phyloP scores from a whole-genome alignment of 1,284 basidiomycete genomes.

The Austroboletus niveus region DNA sequence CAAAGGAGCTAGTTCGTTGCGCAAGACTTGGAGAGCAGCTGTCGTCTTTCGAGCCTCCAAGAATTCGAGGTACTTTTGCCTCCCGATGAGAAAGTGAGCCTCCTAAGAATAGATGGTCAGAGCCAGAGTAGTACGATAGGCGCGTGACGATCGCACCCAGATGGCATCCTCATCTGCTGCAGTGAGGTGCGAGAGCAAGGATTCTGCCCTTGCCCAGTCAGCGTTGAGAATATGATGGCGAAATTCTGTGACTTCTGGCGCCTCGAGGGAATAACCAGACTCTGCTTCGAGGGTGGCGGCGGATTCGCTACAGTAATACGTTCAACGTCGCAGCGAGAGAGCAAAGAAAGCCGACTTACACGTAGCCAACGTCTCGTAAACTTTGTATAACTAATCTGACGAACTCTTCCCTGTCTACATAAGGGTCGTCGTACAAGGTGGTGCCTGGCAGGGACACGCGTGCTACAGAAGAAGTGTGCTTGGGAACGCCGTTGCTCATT shows the following conservation, averaged over 20 bases:
- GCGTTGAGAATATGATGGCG: slow-evolving; percentile 81
- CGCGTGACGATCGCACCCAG: slow-evolving; percentile 47
- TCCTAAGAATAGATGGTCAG: slow-evolving; percentile 48
- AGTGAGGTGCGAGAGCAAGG: slow-evolving; percentile 66
- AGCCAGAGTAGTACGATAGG: slow-evolving; percentile 10
- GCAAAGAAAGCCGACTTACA: slow-evolving; percentile 53
- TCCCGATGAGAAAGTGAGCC: slow-evolving; percentile 83
- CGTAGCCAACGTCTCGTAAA: slow-evolving; percentile 89
- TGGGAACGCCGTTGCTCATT: slow-evolving; percentile 45
- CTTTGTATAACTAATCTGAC: slow-evolving; percentile 90
- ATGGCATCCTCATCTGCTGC: slow-evolving; percentile 63
- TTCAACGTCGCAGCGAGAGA: slow-evolving; percentile 15
- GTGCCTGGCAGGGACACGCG: slow-evolving; percentile 68
- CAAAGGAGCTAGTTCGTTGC: slow-evolving; percentile 83
- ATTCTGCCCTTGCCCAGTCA: slow-evolving; percentile 81
- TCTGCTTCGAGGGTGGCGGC: slow-evolving; percentile 88
- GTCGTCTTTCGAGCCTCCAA: slow-evolving; percentile 83
- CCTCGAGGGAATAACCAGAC: slow-evolving; percentile 89
- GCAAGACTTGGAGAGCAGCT: slow-evolving; percentile 80
- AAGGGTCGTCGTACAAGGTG: slow-evolving; percentile 71
- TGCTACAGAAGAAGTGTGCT: slow-evolving; percentile 46
- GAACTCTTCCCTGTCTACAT: slow-evolving; percentile 86
- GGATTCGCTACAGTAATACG: slow-evolving; percentile 61
- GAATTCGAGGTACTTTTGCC: slow-evolving; percentile 97
- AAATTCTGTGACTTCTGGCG: slow-evolving; percentile 77